A percentile compares a stretch with the other conserved stretches of the same genome.
These are phyloP conservation scores for Pulicaria dysenterica DNA, from an alignment of 129 eudicot species.

Conservation along the genomic window DNA sequence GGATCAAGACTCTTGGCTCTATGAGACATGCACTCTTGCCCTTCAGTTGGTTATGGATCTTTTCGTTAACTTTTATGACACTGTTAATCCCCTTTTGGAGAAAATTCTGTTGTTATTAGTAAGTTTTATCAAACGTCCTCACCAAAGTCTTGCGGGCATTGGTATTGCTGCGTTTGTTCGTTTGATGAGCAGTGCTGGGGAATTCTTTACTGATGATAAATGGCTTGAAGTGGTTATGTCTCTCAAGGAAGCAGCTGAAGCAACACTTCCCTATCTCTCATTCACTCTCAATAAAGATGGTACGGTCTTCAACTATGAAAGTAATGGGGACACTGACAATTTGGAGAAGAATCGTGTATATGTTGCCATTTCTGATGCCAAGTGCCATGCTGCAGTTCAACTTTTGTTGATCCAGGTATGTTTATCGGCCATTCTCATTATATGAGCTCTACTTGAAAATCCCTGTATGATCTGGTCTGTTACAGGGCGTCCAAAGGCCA, in stretches of 20 bases:
- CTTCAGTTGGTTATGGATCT: conserved; percentile 94
- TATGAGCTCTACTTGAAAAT: no score
- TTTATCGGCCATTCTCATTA: background rate
- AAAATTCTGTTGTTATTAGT: conserved; percentile 76
- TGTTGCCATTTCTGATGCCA: conserved; percentile 72
- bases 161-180: conserved; percentile 98
- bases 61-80: conserved; percentile 80
- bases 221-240: conserved; percentile 90
- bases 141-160: conserved; percentile 97
- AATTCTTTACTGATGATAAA: conserved; percentile 80
- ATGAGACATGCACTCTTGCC: conserved; percentile 94
- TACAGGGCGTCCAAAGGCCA: no score
- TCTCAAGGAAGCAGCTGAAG: conserved; percentile 69
- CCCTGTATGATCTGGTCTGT: no score
- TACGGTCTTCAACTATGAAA: conserved; percentile 5
- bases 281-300: conserved; percentile 47
- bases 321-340: conserved; percentile 50
- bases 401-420: conserved; percentile 83
- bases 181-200: conserved; percentile 89
- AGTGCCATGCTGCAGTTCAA: conserved; percentile 87
- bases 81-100: conserved; percentile 81
- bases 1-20: conserved; percentile 95
- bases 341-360: conserved; percentile 48
- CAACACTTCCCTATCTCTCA: conserved; percentile 83
- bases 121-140: conserved; percentile 91